Evolutionary conservation across 192 early-diverging fungal genomes (phyloP).

Genomic region (Allomyces arbusculus): DNA sequence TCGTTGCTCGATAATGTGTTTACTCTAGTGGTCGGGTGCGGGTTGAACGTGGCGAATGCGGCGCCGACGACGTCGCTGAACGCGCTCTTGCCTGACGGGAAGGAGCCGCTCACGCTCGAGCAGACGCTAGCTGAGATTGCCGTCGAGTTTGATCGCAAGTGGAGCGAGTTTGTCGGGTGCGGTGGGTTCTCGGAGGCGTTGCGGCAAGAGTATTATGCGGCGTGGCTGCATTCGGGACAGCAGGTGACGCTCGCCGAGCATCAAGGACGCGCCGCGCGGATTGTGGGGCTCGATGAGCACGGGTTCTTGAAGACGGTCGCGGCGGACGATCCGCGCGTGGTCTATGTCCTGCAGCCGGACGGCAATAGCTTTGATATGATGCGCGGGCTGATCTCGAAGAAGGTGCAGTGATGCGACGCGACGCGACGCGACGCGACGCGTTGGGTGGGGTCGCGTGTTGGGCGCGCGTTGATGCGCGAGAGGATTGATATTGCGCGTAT

Average conservation of each 20-base stretch:
- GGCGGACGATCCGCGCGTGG: constrained; percentile 23
- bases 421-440: no score
- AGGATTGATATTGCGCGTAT: no score
- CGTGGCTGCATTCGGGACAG: constrained; percentile 73
- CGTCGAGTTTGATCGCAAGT: constrained; percentile 53
- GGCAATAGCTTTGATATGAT: constrained; percentile 98
- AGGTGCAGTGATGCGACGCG: no score
- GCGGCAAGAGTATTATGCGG: constrained; percentile 50
- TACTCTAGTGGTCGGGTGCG: constrained; percentile 67
- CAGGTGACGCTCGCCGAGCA: constrained; percentile 39
- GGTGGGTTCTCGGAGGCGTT: constrained; percentile 46
- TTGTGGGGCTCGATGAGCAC: constrained; percentile 50
- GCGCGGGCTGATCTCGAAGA: constrained; percentile 47
- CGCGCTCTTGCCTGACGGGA: constrained; percentile 37
- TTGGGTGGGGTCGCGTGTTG: no score
- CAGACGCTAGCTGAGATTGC: constrained; percentile 44
- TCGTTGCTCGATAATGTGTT: constrained; percentile 51
- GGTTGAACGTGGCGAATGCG: constrained; percentile 66
- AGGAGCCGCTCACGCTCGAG: constrained; percentile 51
- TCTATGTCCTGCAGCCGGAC: constrained; percentile 73
- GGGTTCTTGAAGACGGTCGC: constrained; percentile 55
- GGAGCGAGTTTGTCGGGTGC: constrained; percentile 41
- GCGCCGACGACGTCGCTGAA: constrained; percentile 74
- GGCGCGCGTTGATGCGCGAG: no score
- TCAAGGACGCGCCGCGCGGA: constrained; percentile 31